Evolutionary conservation across 441 rosid genomes (phyloP).

Genomic region (Biscutella laevigata): DNA sequence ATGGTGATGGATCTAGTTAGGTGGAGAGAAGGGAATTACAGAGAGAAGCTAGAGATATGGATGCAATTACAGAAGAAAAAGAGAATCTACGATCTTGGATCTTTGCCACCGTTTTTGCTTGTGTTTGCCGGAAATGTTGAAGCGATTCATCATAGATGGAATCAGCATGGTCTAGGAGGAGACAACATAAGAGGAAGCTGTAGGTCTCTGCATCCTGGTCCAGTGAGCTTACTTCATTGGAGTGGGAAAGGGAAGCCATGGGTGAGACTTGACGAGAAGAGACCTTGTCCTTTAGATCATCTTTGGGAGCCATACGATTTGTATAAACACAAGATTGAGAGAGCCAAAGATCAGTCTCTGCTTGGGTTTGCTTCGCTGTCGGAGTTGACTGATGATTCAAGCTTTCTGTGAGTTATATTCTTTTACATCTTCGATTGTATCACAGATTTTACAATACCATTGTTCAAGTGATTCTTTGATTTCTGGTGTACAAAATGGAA

Average conservation of each 20-base stretch:
- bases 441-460: slow-evolving; percentile 12
- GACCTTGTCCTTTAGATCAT: slow-evolving; percentile 69
- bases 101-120: slow-evolving; percentile 75
- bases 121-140: slow-evolving; percentile 80
- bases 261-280: slow-evolving; percentile 62
- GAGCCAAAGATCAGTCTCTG: slow-evolving; percentile 23
- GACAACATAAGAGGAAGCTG: slow-evolving; percentile 86
- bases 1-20: slow-evolving; percentile 83
- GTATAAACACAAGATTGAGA: slow-evolving; percentile 22
- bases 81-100: slow-evolving; percentile 84
- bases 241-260: slow-evolving; percentile 98
- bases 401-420: slow-evolving; percentile 30
- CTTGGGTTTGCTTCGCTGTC: slow-evolving; percentile 24
- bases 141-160: slow-evolving; percentile 75
- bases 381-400: slow-evolving; percentile 36
- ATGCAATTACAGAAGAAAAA: slow-evolving; percentile 68
- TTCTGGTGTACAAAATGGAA: slow-evolving; percentile 40
- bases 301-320: slow-evolving; percentile 81
- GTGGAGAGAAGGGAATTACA: slow-evolving; percentile 73
- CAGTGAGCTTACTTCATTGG: slow-evolving; percentile 89
- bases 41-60: slow-evolving; percentile 67
- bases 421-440: neutral
- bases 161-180: slow-evolving; percentile 90
- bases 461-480: slow-evolving; percentile 45
- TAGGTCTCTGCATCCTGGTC: slow-evolving; percentile 68